Evolutionary conservation across 371 early-diverging fungal species (phyloP), one percentile per base, ranked within the genome.

Genomic region (Mucor indicus): DNA sequence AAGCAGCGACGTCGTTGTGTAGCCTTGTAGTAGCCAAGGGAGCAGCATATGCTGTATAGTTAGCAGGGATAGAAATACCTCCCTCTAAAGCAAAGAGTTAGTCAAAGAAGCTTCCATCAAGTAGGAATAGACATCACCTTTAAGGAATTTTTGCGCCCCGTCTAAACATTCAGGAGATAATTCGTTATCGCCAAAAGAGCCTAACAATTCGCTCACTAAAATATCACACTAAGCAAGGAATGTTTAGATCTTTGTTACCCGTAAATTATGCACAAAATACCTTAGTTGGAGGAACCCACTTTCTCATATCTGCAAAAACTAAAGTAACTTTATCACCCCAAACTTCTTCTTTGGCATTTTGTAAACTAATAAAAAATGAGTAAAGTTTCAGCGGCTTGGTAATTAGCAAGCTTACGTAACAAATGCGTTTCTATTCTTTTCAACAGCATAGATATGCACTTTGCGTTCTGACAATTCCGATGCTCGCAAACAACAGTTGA

Each of bases 181-280:
- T 63, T 98, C 98, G 65, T 98, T 98, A 67, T 98, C 96, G 39
- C 95, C 96, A 79, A 96, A 92, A 10, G 95, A 95, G 3, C 95
- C 94, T 24, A 96, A 71, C 3, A 96, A 75, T 65, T 96, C 95
- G 52, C 90, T 90, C 19, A 94, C 91, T 20, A 95, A 68, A 27
- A 96, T 89, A 67, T 94, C 96, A 21, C 88, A 89, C 76, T 80
- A 60, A 1, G 40, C 12, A 15, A 21, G 8, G 10, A 24, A 4
- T 8, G 19, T 1, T 12, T 38, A 17, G n/a, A 10, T 31, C 55
- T n/a, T n/a, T n/a, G n/a, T n/a, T n/a, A n/a, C n/a, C n/a, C n/a
- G n/a, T n/a, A n/a, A 27, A 27, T 7, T 27, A 27, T 27, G 11
- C 11, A 27, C 11, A 27, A 27, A 27, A 27, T 59, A 79, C 85